phyloP scores from a whole-genome alignment of 2,329 filamentous ascomycete genomes.

The Fusarium zealandicum region DNA sequence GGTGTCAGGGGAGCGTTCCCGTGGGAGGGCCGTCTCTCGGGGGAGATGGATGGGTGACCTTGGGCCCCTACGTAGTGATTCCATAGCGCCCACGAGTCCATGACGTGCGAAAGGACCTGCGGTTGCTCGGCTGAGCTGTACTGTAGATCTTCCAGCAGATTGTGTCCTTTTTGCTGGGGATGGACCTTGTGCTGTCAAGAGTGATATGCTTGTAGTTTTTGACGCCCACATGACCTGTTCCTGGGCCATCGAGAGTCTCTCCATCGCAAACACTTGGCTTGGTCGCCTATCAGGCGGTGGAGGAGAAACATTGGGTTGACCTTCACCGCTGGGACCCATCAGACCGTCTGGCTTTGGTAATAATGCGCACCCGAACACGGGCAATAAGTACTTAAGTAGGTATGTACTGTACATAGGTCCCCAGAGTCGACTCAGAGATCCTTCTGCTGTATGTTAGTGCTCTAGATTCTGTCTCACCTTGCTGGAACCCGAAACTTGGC shows the following conservation, averaged over 20 bases:
- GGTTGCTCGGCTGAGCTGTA: too few species aligned
- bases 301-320: constrained; percentile 11
- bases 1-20: constrained; percentile 17
- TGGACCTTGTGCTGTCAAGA: constrained; percentile 2
- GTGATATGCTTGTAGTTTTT: not conserved
- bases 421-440: constrained; percentile 3
- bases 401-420: too few species aligned
- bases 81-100: constrained; percentile 3
- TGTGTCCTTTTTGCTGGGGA: constrained; percentile 1
- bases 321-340: constrained; percentile 12
- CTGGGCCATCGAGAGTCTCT: constrained; percentile 15
- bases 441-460: constrained; percentile 4
- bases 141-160: not conserved
- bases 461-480: constrained; percentile 17
- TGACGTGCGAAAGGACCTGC: not conserved
- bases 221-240: constrained; percentile 17
- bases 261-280: constrained; percentile 17
- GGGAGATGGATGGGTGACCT: not conserved
- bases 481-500: constrained; percentile 27
- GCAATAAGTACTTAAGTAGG: too few species aligned
- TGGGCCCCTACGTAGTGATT: not conserved
- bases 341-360: constrained; percentile 1
- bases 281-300: constrained; percentile 18
- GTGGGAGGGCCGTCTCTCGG: constrained; percentile 21
- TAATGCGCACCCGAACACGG: constrained; percentile 22